Evolutionary conservation across 2,329 filamentous ascomycete species (phyloP), one percentile per base, ranked within the genome.

Genomic region (Westerdykella sp.): DNA sequence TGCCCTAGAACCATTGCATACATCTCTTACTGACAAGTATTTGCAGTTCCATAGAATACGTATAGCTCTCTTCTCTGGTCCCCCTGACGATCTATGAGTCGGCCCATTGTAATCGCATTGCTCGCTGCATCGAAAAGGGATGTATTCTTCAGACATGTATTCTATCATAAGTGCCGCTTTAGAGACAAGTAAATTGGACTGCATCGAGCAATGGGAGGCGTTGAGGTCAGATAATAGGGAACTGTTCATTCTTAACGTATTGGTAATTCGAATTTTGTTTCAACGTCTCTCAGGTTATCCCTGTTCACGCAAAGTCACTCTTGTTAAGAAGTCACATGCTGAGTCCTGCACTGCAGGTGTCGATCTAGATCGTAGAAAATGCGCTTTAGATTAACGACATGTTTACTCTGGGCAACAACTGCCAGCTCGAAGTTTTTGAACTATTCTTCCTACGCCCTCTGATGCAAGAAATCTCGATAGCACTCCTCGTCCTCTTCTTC

Each of bases 21-120:
- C 16, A 32, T 16, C 14, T 46, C 57, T 41, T 56, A 46, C 13
- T 34, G 16, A 43, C 39, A 15, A 6, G 4, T 23, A 15, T 14
- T 11, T 14, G 22, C 47, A 69, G 66, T 52, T 61, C 31, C 66
- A 69, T 51, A 59, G 66, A 41, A 57, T 69, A 60, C 65, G 66
- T 47, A 58, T 68, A 42, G 56, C 60, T 16, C 50, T 67, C 45
- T 68, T 69, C 53, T 66, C 64, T 37, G 55, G 59, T 32, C 64
- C 64, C 6, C 66, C 66, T 22, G 64, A 67, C 47, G 56, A 69
- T 44, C 50, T 53, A 47, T 62, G 59, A 51, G 39, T 46, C 34
- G 44, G 16, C 21, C 7, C 23, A 31, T 18, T 15, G 35, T 35
- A 48, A 44, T 43, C 35, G 43, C 46, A 31, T 47, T 41, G 28